Conservation (phyloP, 108 stramenopile species). For the Skeletonema marinoi region DNA sequence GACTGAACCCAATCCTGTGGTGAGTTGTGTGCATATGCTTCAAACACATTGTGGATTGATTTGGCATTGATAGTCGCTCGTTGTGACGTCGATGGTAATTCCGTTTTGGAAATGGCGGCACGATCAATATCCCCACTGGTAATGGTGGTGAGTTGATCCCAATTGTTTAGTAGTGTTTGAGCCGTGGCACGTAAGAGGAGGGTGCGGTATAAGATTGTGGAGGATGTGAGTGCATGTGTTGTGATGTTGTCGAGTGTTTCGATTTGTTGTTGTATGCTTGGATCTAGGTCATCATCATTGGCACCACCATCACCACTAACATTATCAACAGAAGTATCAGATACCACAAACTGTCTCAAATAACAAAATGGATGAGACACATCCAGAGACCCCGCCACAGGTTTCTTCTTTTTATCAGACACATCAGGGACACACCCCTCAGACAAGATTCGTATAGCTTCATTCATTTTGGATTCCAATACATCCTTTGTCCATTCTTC, state of each 20-base stretch:
- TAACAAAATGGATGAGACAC: conserved; percentile 31
- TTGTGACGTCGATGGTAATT: conserved; percentile 17
- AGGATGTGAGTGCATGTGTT: conserved; percentile 27
- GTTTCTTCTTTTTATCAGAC: neutral
- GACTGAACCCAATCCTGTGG: conserved; percentile 62
- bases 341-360: conserved; percentile 27
- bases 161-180: conserved; percentile 46
- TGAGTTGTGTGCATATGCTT: conserved; percentile 44
- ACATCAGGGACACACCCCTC: neutral
- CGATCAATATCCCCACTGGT: conserved; percentile 84
- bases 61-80: conserved; percentile 28
- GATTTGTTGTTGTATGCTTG: conserved; percentile 20
- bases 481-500: conserved; percentile 17
- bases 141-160: conserved; percentile 60
- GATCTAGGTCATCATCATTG: neutral
- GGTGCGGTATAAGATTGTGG: conserved; percentile 32
- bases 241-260: conserved; percentile 24
- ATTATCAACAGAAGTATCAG: neutral
- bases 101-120: conserved; percentile 58
- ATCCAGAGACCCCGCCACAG: conserved; percentile 33
- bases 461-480: conserved; percentile 47
- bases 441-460: conserved; percentile 41
- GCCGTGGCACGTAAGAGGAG: conserved; percentile 44
- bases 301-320: neutral
- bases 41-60: conserved; percentile 44